Evolutionary conservation across 23 red algal species (phyloP).

Genomic region (Pyropia haitanensis): DNA sequence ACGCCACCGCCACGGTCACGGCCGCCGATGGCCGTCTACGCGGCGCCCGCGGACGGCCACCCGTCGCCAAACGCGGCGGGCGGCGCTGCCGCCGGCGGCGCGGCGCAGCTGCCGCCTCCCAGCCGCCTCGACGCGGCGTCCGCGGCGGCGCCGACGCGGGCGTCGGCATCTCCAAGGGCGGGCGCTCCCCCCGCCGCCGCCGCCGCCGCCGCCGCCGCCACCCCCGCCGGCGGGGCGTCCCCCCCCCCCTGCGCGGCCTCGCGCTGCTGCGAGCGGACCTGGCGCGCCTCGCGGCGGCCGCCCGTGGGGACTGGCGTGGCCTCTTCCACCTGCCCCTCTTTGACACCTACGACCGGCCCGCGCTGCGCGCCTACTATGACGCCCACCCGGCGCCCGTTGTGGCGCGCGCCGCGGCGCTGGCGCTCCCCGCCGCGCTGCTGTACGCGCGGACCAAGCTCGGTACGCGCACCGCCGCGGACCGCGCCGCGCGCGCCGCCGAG

Average conservation of each 20-base stretch:
- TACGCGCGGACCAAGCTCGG: slow-evolving; percentile 33
- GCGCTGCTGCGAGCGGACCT: slow-evolving; percentile 32
- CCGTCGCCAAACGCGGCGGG: too few species aligned
- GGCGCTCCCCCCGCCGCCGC: too few species aligned
- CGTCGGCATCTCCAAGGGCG: too few species aligned
- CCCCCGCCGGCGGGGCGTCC: background rate
- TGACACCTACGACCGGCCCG: slow-evolving; percentile 32
- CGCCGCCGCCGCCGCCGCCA: too few species aligned
- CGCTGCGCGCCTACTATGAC: slow-evolving; percentile 46
- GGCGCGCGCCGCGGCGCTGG: slow-evolving; percentile 29
- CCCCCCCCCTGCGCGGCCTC: slow-evolving; percentile 13
- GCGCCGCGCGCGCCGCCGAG: slow-evolving; percentile 29
- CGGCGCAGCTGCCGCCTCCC: too few species aligned
- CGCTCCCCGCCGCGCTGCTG: slow-evolving; percentile 44
- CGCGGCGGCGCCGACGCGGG: too few species aligned
- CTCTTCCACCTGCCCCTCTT: slow-evolving; percentile 17
- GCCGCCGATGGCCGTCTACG: too few species aligned
- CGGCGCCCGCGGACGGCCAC: too few species aligned
- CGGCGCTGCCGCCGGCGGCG: too few species aligned
- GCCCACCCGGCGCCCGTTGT: slow-evolving; percentile 28
- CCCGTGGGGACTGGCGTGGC: slow-evolving; percentile 39
- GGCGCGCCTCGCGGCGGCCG: slow-evolving; percentile 15
- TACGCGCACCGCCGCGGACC: slow-evolving; percentile 6
- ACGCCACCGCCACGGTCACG: too few species aligned
- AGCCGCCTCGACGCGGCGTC: too few species aligned